Evolutionary conservation across 179 eudicot species (phyloP).

Genomic region (Camellia oleifera): DNA sequence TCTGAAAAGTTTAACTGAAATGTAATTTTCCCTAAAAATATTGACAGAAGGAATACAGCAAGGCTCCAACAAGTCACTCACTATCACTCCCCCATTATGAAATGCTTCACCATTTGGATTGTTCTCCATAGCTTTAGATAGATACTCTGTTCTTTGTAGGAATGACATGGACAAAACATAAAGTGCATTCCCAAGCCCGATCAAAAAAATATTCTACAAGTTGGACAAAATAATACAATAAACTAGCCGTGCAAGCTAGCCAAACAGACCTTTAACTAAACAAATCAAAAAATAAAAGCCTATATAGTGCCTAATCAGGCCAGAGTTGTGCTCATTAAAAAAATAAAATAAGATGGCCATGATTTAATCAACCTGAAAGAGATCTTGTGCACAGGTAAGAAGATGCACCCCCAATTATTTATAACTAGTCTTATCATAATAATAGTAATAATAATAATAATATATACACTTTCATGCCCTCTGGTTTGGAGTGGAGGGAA

Average conservation of each 20-base stretch:
- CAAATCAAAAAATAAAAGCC: not conserved
- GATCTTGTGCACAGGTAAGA: slow-evolving; percentile 56
- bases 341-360: slow-evolving; percentile 24
- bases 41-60: too few species aligned
- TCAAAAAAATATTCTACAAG: not conserved
- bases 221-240: not conserved
- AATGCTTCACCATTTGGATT: too few species aligned
- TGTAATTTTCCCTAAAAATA: too few species aligned
- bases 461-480: slow-evolving; percentile 34
- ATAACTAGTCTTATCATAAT: not conserved
- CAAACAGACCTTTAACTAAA: not conserved
- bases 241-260: not conserved
- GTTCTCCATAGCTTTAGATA: too few species aligned
- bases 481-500: slow-evolving; percentile 72
- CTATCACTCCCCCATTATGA: too few species aligned
- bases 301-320: slow-evolving; percentile 10
- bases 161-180: not conserved
- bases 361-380: slow-evolving; percentile 56
- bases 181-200: not conserved
- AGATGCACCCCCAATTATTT: slow-evolving; percentile 44
- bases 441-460: not conserved
- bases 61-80: too few species aligned
- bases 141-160: not conserved
- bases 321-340: slow-evolving; percentile 6
- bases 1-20: too few species aligned